Conservation (phyloP, 1,139 yeast genomes). For the Suhomyces wounanorum region DNA sequence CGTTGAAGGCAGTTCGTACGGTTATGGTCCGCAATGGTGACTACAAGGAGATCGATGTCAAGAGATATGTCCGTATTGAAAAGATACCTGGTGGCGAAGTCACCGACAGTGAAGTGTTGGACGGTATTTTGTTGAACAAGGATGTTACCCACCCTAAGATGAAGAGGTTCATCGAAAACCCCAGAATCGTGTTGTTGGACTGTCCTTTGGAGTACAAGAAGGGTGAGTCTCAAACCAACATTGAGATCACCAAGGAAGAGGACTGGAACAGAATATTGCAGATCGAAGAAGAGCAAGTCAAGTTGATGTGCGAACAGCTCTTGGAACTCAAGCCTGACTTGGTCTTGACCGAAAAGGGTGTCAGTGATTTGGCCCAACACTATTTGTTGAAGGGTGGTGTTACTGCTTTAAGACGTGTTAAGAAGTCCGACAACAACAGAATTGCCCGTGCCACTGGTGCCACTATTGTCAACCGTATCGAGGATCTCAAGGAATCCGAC, state of each 20-base stretch:
- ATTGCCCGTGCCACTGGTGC: constrained; percentile 98
- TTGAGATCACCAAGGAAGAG: constrained; percentile 93
- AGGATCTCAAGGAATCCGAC: constrained; percentile 88
- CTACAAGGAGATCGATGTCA: constrained; percentile 85
- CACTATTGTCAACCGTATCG: constrained; percentile 91
- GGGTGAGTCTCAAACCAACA: constrained; percentile 98
- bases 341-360: constrained; percentile 98
- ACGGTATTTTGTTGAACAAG: constrained; percentile 90
- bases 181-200: constrained; percentile 84
- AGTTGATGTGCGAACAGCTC: constrained; percentile 80
- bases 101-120: constrained; percentile 81
- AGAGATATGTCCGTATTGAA: constrained; percentile 90
- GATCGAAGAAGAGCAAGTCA: constrained; percentile 98
- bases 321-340: constrained; percentile 87
- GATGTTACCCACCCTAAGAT: constrained; percentile 98
- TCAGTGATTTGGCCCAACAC: constrained; percentile 97
- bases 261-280: constrained; percentile 96
- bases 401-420: constrained; percentile 90
- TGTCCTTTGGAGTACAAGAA: constrained; percentile 98
- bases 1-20: constrained; percentile 85
- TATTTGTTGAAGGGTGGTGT: constrained; percentile 91
- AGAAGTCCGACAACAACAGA: constrained; percentile 94
- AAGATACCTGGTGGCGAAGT: constrained; percentile 98
- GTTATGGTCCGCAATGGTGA: constrained; percentile 70
- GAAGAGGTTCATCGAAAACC: constrained; percentile 86